A percentile compares a stretch with the other conserved stretches of the same genome.
phyloP scores from a whole-genome alignment of 768 basidiomycete genomes.

The Goffeauzyma gilvescens region DNA sequence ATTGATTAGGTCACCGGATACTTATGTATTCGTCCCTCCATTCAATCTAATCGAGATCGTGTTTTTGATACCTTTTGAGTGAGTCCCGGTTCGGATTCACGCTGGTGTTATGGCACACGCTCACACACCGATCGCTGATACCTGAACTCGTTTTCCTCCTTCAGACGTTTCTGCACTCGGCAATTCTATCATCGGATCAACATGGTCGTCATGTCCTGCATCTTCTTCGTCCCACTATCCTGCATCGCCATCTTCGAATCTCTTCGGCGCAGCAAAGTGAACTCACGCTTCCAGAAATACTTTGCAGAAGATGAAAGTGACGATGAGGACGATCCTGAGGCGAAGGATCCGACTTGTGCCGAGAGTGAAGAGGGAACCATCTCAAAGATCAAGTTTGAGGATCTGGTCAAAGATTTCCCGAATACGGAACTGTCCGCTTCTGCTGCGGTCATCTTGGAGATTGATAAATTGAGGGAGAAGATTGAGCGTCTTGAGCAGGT shows the following conservation, averaged over 20 bases:
- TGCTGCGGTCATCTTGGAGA: conserved; percentile 21
- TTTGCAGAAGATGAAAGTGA: conserved; percentile 17
- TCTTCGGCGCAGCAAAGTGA: conserved; percentile 31
- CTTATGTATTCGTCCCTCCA: conserved; percentile 56
- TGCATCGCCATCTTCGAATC: conserved; percentile 62
- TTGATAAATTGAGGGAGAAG: conserved; percentile 17
- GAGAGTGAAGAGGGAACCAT: conserved; percentile 54
- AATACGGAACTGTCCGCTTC: conserved; percentile 27
- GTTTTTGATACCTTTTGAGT: conserved; percentile 74
- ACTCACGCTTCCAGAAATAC: conserved; percentile 14
- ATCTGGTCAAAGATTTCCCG: conserved; percentile 25
- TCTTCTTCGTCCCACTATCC: conserved; percentile 67
- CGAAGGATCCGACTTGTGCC: conserved; percentile 53
- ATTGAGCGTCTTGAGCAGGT: too few relatives aligned
- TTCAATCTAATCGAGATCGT: conserved; percentile 73
- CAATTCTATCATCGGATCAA: conserved; percentile 59
- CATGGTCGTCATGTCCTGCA: conserved; percentile 49
- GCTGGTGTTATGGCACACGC: too few relatives aligned
- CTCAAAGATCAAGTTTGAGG: conserved; percentile 29
- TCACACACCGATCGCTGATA: not conserved
- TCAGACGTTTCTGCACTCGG: conserved; percentile 35
- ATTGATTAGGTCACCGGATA: conserved; percentile 27
- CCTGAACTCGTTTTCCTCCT: conserved; percentile 14
- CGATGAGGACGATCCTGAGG: conserved; percentile 29
- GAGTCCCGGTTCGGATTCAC: too few relatives aligned